Base-by-base conservation (phyloP, 768 basidiomycete species). In the Russula abietina region DNA sequence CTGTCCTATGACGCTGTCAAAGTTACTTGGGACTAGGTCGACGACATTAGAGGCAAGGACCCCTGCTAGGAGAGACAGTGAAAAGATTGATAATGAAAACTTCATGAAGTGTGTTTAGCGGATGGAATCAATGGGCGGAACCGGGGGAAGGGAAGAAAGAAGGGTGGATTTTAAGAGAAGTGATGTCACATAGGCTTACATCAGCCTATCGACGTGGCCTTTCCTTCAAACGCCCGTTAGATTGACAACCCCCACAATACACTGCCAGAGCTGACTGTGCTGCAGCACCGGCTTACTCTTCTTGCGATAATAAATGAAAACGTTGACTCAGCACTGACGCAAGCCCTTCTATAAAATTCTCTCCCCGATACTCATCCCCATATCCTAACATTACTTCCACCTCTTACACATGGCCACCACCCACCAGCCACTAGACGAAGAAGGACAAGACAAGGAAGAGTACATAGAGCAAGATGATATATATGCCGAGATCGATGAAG, bases 21-120 rank as follows among this genome's bases (percentile, higher is more conserved):
- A 97, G 75, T 88, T 91, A 65, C 80, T 78, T 0, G 88, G 79
- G 51, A 72, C 81, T 51, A 96, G 84, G 9, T 93, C 92, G 49
- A 94, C 64, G 55, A 97, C 94, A 70, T 93, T 93, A 10, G 90
- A 93, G 49, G 89, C 89, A 61, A 76, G 74, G 14, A 77, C 86
- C 39, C 76, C 75, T 49, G 83, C 80, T 66, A 86, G 69, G 11
- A 88, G 70, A 24, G 81, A 77, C n/a, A 83, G 76, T 24, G 81
- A 75, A 67, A 89, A 75, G 51, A 89, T 69, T 48, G 81, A 78
- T 65, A 83, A 69, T 30, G 80, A 78, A 61, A 87, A 73, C 73
- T 75, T 81, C 89, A 90, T 91, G 66, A 49, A 38, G 57, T 73
- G 71, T 70, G 76, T 41, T 33, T 32, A 51, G n/a, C 41, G 38